Base-by-base conservation (phyloP, 805 yeast genomes). In the Candida xiaguanensis region DNA sequence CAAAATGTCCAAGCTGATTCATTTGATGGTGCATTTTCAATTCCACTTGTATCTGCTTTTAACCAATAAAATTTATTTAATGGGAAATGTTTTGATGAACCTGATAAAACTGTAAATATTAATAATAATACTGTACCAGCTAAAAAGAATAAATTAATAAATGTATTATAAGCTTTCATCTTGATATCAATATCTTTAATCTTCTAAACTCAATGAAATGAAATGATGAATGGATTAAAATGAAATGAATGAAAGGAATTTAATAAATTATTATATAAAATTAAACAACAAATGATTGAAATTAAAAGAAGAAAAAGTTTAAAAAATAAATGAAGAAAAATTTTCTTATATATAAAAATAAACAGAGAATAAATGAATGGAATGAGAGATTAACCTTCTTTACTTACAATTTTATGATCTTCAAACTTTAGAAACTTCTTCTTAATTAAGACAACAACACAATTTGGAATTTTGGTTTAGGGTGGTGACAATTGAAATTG, bases 1-100 rank as follows among this genome's bases (percentile, higher is more conserved):
- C 91, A 90, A 61, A 77, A 77, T 8, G 90, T 84, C 96, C 96
- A 90, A 17, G 39, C 44, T 51, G 90, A 78, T 2, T 87, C 68
- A 12, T 61, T 55, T 26, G 57, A 58, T 20, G 72, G 64, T 6
- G 84, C 82, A 31, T 67, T 58, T 48, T 70, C 40, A 42, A 82
- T 75, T 29, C 58, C 63, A 3, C 75, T 55, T 36, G 96, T 88
- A 52, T 80, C 82, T 19, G 88, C 95, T 54, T 78, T 70, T 30
- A 90, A 55, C 90, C 93, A 88, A 65, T 83, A 89, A 61, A 87
- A 84, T 43, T 71, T 63, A 52, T 76, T 74, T 52, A 87, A 58
- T 19, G 90, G 88, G 67, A 61, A 74, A 31, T 77, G 70, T 29
- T 62, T 53, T 12, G 72, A 60, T 14, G 77, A 67, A 11, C 95